phyloP scores from a whole-genome alignment of 2,329 filamentous ascomycete genomes.

The Septoria linicola region DNA sequence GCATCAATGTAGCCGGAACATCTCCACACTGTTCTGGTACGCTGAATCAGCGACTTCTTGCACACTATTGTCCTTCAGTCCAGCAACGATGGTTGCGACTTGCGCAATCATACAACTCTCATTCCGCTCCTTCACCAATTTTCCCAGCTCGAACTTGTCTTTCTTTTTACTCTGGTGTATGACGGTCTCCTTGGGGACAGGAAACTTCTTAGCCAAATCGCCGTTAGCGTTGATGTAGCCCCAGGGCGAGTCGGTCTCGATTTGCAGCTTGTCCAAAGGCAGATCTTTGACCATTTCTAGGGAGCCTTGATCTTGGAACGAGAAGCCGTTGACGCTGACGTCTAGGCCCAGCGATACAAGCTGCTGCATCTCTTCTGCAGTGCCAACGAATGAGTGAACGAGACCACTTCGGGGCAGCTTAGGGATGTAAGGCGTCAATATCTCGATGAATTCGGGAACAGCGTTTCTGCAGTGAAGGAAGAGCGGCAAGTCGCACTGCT shows the following conservation, averaged over 20 bases:
- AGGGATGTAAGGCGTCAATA: conserved; percentile 44
- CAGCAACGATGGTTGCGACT: conserved; percentile 51
- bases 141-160: conserved; percentile 48
- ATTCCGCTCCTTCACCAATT: conserved; percentile 54
- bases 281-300: conserved; percentile 46
- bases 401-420: conserved; percentile 41
- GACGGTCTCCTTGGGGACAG: conserved; percentile 30
- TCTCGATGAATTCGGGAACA: conserved; percentile 45
- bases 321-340: conserved; percentile 53
- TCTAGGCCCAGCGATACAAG: conserved; percentile 43
- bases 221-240: conserved; percentile 42
- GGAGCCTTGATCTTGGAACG: conserved; percentile 43
- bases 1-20: conserved; percentile 39
- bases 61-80: conserved; percentile 46
- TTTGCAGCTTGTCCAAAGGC: conserved; percentile 45
- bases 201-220: conserved; percentile 46
- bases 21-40: conserved; percentile 40
- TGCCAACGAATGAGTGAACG: conserved; percentile 46
- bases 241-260: conserved; percentile 54
- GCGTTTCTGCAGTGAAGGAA: conserved; percentile 47
- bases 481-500: conserved; percentile 41
- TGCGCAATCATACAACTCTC: conserved; percentile 52
- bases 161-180: conserved; percentile 46
- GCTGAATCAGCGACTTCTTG: conserved; percentile 46
- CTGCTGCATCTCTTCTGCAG: conserved; percentile 42